Percentiles rank a stretch among this genome's conserved stretches.
Conservation (phyloP, 441 rosid species). For the Populus tomentosa region DNA sequence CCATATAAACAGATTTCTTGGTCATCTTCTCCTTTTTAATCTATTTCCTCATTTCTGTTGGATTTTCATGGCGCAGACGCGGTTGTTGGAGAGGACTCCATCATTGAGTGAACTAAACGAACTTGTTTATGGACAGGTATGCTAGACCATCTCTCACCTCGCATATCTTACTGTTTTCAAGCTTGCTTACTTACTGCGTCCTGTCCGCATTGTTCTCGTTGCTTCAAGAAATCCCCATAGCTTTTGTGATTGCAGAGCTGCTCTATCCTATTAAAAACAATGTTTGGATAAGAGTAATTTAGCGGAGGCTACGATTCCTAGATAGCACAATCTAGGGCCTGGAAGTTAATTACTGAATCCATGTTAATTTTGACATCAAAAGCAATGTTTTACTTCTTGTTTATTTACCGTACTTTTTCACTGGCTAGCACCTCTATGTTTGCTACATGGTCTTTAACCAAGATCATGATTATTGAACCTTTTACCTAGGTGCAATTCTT, state of each 20-base stretch:
- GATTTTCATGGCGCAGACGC: constrained; percentile 46
- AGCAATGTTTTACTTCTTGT: background rate
- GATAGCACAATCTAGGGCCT: too few species aligned
- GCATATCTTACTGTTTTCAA: background rate
- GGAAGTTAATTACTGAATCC: background rate
- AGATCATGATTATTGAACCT: background rate
- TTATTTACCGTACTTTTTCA: background rate
- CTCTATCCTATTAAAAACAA: background rate
- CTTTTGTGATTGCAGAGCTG: background rate
- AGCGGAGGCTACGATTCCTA: background rate
- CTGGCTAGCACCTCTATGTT: background rate
- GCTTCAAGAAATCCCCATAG: background rate
- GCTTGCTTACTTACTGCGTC: background rate
- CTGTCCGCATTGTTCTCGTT: background rate
- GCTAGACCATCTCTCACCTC: constrained; percentile 7
- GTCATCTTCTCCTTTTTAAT: background rate
- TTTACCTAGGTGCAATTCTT: background rate
- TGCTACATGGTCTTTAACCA: background rate
- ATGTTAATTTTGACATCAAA: background rate
- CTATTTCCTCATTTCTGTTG: background rate
- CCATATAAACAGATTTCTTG: background rate
- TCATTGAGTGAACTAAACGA: constrained; percentile 94
- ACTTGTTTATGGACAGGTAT: constrained; percentile 96
- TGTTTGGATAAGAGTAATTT: background rate
- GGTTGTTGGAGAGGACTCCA: constrained; percentile 82